phyloP scores from a whole-genome alignment of 225 moss, liverwort and hornwort genomes.

The Asterella californica region DNA sequence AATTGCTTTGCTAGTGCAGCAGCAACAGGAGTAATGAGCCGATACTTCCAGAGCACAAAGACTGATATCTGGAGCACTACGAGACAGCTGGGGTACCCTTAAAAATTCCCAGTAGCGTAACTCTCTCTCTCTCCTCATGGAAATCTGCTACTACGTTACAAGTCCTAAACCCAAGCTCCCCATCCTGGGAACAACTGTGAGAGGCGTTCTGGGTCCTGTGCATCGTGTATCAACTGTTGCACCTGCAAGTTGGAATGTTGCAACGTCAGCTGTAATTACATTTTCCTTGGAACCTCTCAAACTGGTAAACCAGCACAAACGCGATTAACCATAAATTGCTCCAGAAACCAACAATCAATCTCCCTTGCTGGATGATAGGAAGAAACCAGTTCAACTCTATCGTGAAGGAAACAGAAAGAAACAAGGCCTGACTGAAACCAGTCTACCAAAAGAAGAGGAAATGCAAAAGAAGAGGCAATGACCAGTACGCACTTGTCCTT shows the following conservation, averaged over 20 bases:
- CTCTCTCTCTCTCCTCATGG: background rate
- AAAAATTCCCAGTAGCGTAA: constrained; percentile 2
- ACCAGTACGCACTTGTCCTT: constrained; percentile 66
- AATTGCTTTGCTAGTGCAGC: background rate
- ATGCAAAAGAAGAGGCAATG: background rate
- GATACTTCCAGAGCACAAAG: background rate
- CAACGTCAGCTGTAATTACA: background rate
- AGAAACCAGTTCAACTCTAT: background rate
- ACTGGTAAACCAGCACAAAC: background rate
- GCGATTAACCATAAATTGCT: background rate
- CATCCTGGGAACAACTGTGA: constrained; percentile 93
- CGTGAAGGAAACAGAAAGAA: background rate
- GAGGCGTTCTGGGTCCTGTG: constrained; percentile 91
- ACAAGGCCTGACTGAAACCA: background rate
- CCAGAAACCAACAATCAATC: background rate
- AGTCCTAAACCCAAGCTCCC: constrained; percentile 89
- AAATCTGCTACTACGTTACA: constrained; percentile 2
- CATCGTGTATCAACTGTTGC: constrained; percentile 89
- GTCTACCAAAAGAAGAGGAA: background rate
- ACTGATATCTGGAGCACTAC: background rate
- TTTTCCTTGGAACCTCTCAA: background rate
- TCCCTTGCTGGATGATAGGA: background rate
- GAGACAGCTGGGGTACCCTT: background rate
- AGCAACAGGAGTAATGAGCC: background rate
- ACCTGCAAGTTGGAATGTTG: constrained; percentile 44